Conservation (phyloP, 495 filamentous ascomycete species). For the Pyronema domesticum region DNA sequence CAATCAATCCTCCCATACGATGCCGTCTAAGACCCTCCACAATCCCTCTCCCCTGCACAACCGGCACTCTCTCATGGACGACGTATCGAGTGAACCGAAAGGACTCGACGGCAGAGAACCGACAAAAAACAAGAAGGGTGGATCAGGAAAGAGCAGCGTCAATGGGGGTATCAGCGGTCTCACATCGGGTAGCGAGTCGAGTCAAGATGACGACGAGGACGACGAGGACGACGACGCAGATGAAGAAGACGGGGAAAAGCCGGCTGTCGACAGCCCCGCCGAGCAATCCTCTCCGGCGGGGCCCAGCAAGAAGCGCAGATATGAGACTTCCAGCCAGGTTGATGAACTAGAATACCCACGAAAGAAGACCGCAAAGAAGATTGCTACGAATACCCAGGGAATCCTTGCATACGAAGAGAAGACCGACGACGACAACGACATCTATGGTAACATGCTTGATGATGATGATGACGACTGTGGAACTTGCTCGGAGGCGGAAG, state of each 20-base stretch:
- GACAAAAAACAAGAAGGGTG: no score
- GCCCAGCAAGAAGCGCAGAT: not conserved
- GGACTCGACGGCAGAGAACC: not conserved
- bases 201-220: constrained; percentile 18
- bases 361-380: constrained; percentile 9
- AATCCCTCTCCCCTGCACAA: not conserved
- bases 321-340: not conserved
- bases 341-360: constrained; percentile 18
- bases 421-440: constrained; percentile 13
- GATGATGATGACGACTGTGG: constrained; percentile 8
- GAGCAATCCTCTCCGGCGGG: not conserved
- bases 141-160: not conserved
- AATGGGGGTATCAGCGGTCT: not conserved
- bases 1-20: not conserved
- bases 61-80: constrained; percentile 1
- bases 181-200: not conserved
- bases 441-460: constrained; percentile 8
- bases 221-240: constrained; percentile 16
- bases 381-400: constrained; percentile 11
- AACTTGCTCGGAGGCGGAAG: constrained; percentile 12
- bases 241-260: constrained; percentile 16
- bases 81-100: not conserved
- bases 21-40: not conserved
- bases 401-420: constrained; percentile 7
- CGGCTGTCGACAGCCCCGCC: constrained; percentile 21